Percentiles rank a stretch among this genome's conserved stretches.
Conservation (phyloP, 2,329 filamentous ascomycete species). For the Aquanectria penicillioides region DNA sequence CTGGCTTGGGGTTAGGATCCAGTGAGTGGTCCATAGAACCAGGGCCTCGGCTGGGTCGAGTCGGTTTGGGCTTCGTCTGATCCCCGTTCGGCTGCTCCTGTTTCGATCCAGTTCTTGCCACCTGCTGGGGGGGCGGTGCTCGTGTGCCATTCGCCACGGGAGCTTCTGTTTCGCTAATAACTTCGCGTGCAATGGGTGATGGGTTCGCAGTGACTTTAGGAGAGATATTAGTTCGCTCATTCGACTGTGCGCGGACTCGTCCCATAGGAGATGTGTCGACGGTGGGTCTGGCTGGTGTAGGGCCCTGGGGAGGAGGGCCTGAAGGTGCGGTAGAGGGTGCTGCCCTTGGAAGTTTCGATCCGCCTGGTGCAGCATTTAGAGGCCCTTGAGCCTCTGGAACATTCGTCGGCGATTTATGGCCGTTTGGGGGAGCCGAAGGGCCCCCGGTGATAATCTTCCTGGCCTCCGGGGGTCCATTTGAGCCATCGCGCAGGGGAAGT, state of each 20-base stretch:
- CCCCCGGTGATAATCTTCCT: conserved; percentile 55
- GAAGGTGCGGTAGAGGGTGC: conserved; percentile 48
- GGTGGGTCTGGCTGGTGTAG: conserved; percentile 59
- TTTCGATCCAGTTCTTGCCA: conserved; percentile 48
- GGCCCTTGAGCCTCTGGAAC: conserved; percentile 48
- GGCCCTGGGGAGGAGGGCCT: conserved; percentile 65
- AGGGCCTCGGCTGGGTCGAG: conserved; percentile 60
- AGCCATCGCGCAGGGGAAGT: conserved; percentile 60
- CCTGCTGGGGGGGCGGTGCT: conserved; percentile 72
- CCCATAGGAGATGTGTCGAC: conserved; percentile 53
- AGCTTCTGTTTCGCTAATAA: conserved; percentile 58
- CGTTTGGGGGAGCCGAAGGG: conserved; percentile 46
- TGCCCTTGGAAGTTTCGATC: conserved; percentile 50
- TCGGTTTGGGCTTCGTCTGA: conserved; percentile 46
- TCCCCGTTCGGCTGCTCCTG: conserved; percentile 46
- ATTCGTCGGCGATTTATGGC: no score
- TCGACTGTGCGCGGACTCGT: conserved; percentile 60
- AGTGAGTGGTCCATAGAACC: conserved; percentile 75
- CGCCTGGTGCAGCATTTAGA: conserved; percentile 45
- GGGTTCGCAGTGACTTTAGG: conserved; percentile 48
- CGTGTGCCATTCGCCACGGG: conserved; percentile 68
- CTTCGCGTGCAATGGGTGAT: conserved; percentile 53
- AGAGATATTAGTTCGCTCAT: conserved; percentile 56
- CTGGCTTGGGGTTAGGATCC: conserved; percentile 60
- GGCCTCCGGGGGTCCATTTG: conserved; percentile 60